Conservation (phyloP, 2,329 filamentous ascomycete genomes). For the Penicillium freii region DNA sequence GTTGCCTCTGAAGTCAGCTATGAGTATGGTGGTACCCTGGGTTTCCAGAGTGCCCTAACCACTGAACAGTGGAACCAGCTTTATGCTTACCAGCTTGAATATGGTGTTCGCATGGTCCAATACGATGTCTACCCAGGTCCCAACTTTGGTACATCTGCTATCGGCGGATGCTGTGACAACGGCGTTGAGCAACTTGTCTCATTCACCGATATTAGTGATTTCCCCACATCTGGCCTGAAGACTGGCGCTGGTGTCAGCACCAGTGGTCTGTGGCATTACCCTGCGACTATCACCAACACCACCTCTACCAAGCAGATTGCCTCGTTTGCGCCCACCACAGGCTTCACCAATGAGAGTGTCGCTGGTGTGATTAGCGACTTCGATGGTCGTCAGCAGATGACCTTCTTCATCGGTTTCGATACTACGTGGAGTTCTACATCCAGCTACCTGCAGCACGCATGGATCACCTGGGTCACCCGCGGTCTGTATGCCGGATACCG, state of each 20-base stretch:
- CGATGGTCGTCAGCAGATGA: conserved; percentile 59
- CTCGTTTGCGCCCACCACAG: conserved; percentile 49
- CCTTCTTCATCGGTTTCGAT: conserved; percentile 58
- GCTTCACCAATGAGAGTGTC: conserved; percentile 42
- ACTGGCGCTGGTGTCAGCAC: conserved; percentile 51
- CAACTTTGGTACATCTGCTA: conserved; percentile 47
- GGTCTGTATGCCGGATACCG: conserved; percentile 58
- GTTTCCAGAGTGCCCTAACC: conserved; percentile 55
- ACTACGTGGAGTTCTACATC: conserved; percentile 54
- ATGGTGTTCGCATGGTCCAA: conserved; percentile 61
- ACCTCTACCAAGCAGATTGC: conserved; percentile 56
- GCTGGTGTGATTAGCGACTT: conserved; percentile 62
- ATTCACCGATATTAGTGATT: conserved; percentile 55
- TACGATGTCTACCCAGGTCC: conserved; percentile 57
- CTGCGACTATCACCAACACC: conserved; percentile 55
- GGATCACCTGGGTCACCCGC: conserved; percentile 62
- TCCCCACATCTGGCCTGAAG: conserved; percentile 56
- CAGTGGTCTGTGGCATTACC: conserved; percentile 58
- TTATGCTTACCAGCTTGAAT: conserved; percentile 57
- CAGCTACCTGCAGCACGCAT: conserved; percentile 60
- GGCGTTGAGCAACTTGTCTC: conserved; percentile 54
- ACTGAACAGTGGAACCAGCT: conserved; percentile 56
- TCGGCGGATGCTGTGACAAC: conserved; percentile 49
- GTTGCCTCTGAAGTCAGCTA: conserved; percentile 56
- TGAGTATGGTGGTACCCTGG: conserved; percentile 47